These are phyloP conservation scores for Psilocybe tampanensis DNA, from an alignment of 768 basidiomycete genomes.

Conservation along the genomic window DNA sequence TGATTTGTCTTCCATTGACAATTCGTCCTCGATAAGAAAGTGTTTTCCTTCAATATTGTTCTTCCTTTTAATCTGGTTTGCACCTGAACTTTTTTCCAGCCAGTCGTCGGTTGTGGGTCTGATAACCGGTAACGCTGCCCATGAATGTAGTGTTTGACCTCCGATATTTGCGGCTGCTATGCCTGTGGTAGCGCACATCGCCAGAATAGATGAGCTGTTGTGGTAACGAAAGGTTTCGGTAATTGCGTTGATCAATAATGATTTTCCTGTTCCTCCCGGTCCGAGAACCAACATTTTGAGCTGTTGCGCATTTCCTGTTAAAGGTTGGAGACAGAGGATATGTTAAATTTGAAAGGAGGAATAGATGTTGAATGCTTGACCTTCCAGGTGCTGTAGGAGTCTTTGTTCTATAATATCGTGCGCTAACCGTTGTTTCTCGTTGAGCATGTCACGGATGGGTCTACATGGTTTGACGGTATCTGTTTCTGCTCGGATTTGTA, in stretches of 20 bases:
- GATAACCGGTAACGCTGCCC: slow-evolving; percentile 24
- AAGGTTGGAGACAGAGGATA: too few species aligned
- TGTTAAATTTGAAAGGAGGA: background rate
- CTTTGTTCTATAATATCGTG: background rate
- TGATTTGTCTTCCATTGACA: slow-evolving; percentile 36
- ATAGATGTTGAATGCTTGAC: background rate
- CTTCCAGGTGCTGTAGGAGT: background rate
- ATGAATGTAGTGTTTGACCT: slow-evolving; percentile 35
- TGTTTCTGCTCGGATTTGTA: background rate
- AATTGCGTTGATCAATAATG: slow-evolving; percentile 37
- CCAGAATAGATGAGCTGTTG: slow-evolving; percentile 12
- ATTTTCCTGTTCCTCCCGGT: slow-evolving; percentile 47
- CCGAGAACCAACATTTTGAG: slow-evolving; percentile 29
- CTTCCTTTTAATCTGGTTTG: slow-evolving; percentile 1
- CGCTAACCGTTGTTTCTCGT: background rate
- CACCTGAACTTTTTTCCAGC: background rate
- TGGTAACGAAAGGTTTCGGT: slow-evolving; percentile 30
- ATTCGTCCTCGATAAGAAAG: slow-evolving; percentile 41
- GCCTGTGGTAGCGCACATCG: slow-evolving; percentile 40
- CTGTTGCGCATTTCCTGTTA: background rate
- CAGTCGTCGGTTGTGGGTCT: background rate
- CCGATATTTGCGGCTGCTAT: slow-evolving; percentile 41
- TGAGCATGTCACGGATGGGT: background rate
- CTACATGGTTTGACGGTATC: background rate
- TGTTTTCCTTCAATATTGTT: slow-evolving; percentile 15